Percentiles rank a stretch among this genome's conserved stretches.
Conservation (phyloP, 805 yeast genomes). For the Saccharomycopsis fibuligera region DNA sequence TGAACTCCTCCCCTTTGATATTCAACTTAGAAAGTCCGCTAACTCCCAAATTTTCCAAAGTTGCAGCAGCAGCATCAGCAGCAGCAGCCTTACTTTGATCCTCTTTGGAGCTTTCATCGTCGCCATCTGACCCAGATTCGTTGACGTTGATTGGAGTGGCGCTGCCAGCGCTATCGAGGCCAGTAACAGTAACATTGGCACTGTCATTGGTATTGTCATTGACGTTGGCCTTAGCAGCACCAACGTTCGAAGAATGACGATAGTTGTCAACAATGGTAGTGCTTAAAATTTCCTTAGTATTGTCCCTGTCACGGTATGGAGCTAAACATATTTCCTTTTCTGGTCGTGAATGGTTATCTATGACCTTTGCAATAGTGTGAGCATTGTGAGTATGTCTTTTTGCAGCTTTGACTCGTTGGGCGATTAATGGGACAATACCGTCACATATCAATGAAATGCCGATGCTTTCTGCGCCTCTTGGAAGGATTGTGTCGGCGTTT, state of each 20-base stretch:
- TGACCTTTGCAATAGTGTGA: no score
- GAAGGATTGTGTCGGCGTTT: constrained; percentile 67
- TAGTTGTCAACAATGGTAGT: not conserved
- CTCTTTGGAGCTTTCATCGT: not conserved
- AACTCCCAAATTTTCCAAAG: constrained; percentile 11
- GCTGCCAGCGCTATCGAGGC: not conserved
- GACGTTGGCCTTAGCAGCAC: not conserved
- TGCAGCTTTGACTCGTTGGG: constrained; percentile 9
- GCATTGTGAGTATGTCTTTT: no score
- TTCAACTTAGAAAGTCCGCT: constrained; percentile 25
- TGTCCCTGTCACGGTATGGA: not conserved
- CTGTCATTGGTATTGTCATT: not conserved
- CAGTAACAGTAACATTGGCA: not conserved
- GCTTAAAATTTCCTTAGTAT: not conserved
- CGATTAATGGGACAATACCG: constrained; percentile 43
- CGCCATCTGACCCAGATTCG: not conserved
- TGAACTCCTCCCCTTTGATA: constrained; percentile 32
- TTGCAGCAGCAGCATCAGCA: not conserved
- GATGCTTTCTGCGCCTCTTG: constrained; percentile 53
- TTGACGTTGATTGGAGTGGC: not conserved
- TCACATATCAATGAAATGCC: constrained; percentile 58
- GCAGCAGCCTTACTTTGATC: no score
- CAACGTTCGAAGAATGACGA: not conserved
- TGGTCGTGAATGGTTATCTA: not conserved
- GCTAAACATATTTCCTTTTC: not conserved